Evolutionary conservation across 352 stramenopile genomes (phyloP).

Genomic region (Phytopythium delawarense): DNA sequence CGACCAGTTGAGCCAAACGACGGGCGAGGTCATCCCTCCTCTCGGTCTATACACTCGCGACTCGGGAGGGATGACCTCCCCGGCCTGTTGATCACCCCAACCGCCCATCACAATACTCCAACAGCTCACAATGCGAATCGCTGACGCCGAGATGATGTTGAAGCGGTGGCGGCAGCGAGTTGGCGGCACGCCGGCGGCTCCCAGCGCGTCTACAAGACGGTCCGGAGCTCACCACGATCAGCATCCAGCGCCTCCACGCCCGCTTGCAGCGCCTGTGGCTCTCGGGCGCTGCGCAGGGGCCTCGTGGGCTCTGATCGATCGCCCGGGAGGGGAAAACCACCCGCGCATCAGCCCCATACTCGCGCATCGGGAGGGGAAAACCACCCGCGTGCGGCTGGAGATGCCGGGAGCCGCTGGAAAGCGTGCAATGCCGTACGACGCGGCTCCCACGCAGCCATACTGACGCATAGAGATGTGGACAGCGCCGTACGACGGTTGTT

Average conservation of each 20-base stretch:
- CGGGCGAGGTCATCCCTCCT: slow-evolving; percentile 11
- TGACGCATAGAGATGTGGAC: slow-evolving; percentile 16
- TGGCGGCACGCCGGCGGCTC: too few relatives aligned
- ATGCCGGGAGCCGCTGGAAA: not conserved
- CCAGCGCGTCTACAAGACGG: not conserved
- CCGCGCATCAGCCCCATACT: not conserved
- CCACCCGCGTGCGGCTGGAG: slow-evolving; percentile 1
- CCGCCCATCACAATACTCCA: too few relatives aligned
- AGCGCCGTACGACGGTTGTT: slow-evolving; percentile 22
- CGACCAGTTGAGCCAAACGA: not conserved
- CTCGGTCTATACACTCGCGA: too few relatives aligned
- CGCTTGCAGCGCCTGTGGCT: too few relatives aligned
- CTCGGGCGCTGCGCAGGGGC: too few relatives aligned
- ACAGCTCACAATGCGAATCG: too few relatives aligned
- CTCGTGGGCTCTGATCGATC: too few relatives aligned
- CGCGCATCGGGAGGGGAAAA: slow-evolving; percentile 5
- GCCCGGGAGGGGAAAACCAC: slow-evolving; percentile 13
- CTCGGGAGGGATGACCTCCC: slow-evolving; percentile 6
- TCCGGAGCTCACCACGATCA: not conserved
- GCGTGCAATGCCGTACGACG: slow-evolving; percentile 21
- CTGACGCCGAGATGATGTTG: too few relatives aligned
- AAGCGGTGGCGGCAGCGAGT: too few relatives aligned
- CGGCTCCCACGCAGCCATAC: slow-evolving; percentile 7
- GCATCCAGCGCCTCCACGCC: not conserved
- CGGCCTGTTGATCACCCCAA: too few relatives aligned